These are phyloP conservation scores for Jacaranda mimosifolia DNA, from an alignment of 257 asterid genomes.

Conservation along the genomic window DNA sequence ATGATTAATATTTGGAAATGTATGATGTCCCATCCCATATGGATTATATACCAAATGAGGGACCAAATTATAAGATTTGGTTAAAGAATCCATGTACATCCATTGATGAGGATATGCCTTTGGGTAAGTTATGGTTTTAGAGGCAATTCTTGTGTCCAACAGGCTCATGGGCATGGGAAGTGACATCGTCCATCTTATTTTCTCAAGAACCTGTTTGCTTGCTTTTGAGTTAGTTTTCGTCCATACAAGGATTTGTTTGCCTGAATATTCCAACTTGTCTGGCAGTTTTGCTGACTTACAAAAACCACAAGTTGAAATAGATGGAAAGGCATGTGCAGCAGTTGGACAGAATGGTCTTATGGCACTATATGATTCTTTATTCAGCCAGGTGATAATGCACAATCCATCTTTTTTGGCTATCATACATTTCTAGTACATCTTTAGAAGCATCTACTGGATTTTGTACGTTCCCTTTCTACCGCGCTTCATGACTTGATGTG, in stretches of 20 bases:
- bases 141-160: too few species aligned
- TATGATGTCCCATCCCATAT: too few species aligned
- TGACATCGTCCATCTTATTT: not conserved
- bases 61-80: too few species aligned
- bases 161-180: too few species aligned
- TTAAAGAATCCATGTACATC: too few species aligned
- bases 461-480: not conserved
- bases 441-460: not conserved
- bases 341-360: slow-evolving; percentile 80
- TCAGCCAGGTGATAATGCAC: slow-evolving; percentile 59
- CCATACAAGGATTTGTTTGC: not conserved
- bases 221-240: not conserved
- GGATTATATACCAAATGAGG: too few species aligned
- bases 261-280: slow-evolving; percentile 23
- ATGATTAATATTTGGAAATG: too few species aligned
- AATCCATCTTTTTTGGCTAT: not conserved
- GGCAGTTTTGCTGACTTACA: slow-evolving; percentile 71
- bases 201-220: not conserved
- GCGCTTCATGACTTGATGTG: not conserved
- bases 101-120: too few species aligned
- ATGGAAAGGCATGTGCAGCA: slow-evolving; percentile 83
- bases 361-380: slow-evolving; percentile 70
- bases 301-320: slow-evolving; percentile 71
- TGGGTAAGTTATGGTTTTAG: too few species aligned
- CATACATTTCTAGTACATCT: not conserved